phyloP scores from a whole-genome alignment of 1,139 yeast species.

The Blastobotrys proliferans region DNA sequence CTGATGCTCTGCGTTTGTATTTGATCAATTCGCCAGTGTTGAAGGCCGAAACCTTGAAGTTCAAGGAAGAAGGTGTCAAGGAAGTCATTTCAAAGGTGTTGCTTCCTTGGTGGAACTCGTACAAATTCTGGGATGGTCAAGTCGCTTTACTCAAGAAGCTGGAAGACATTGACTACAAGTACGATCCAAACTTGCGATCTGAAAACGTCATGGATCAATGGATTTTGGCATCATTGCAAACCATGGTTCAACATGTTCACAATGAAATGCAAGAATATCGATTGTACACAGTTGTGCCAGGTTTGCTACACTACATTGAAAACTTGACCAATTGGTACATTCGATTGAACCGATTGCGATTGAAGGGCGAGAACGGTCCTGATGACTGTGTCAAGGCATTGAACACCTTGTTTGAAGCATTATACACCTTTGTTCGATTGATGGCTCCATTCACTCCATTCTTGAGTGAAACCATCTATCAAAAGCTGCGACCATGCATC shows the following conservation, averaged over 20 bases:
- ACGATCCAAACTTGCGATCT: constrained; percentile 58
- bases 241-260: constrained; percentile 80
- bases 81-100: constrained; percentile 94
- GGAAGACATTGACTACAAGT: constrained; percentile 65
- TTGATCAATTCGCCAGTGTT: constrained; percentile 96
- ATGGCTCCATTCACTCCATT: constrained; percentile 99
- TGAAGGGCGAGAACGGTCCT: constrained; percentile 87
- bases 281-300: constrained; percentile 94
- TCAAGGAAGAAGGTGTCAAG: constrained; percentile 97
- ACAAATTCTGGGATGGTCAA: constrained; percentile 93
- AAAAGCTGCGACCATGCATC: constrained; percentile 63
- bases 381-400: constrained; percentile 83
- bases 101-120: constrained; percentile 98
- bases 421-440: constrained; percentile 83
- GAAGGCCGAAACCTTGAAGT: constrained; percentile 92
- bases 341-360: constrained; percentile 95
- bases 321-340: constrained; percentile 98
- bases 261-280: constrained; percentile 86
- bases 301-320: constrained; percentile 80
- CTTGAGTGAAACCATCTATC: constrained; percentile 85
- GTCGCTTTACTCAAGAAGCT: constrained; percentile 79
- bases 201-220: constrained; percentile 96
- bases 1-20: constrained; percentile 94
- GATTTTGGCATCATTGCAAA: constrained; percentile 92
- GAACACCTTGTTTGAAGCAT: constrained; percentile 85